These are phyloP conservation scores for Phycomyces blakesleeanus DNA, from an alignment of 192 early-diverging fungal genomes.

Conservation along the genomic window DNA sequence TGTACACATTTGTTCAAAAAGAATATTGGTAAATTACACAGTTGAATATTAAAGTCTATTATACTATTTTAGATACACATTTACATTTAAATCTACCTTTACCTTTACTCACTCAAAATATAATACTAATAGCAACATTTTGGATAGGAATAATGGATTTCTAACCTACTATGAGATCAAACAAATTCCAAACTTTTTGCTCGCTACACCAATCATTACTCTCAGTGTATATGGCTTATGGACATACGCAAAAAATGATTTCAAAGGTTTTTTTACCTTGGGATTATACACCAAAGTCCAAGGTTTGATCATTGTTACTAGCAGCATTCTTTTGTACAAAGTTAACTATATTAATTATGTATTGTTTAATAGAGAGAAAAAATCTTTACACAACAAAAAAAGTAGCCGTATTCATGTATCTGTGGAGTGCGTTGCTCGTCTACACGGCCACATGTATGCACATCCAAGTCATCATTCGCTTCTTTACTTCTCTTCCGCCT, in stretches of 20 bases:
- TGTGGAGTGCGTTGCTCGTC: constrained; percentile 63
- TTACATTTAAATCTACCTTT: no score
- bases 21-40: constrained; percentile 69
- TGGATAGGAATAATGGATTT: constrained; percentile 80
- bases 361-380: background rate
- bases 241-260: constrained; percentile 51
- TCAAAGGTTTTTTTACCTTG: constrained; percentile 51
- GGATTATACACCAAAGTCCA: constrained; percentile 31
- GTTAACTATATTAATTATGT: background rate
- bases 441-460: constrained; percentile 75
- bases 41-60: background rate
- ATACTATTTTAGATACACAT: no score
- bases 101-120: no score
- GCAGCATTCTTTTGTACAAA: background rate
- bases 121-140: no score
- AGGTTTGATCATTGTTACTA: background rate
- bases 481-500: constrained; percentile 75
- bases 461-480: constrained; percentile 86
- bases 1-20: constrained; percentile 83
- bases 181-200: constrained; percentile 88
- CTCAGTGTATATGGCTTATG: constrained; percentile 61
- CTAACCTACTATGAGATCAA: constrained; percentile 74
- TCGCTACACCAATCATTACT: constrained; percentile 74
- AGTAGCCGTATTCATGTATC: constrained; percentile 46
- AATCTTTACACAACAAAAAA: background rate